phyloP scores from a whole-genome alignment of 2,329 filamentous ascomycete species.

The Hymenotorrendiella dingleyae region DNA sequence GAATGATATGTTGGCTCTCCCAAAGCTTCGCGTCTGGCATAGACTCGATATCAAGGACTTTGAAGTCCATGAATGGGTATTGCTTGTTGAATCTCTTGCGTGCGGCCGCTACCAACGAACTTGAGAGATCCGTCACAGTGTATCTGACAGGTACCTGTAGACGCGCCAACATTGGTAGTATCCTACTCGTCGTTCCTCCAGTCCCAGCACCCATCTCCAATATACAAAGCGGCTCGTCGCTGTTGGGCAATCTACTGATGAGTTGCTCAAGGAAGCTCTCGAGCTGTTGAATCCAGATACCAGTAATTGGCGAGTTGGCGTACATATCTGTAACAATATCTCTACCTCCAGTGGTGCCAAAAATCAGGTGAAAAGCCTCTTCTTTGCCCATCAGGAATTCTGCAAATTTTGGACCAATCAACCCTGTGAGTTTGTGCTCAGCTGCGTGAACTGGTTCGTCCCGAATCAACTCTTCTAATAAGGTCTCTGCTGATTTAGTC shows the following conservation, averaged over 20 bases:
- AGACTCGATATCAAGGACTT: constrained; percentile 15
- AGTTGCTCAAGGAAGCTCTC: constrained; percentile 13
- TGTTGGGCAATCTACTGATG: constrained; percentile 17
- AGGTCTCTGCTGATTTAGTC: not conserved
- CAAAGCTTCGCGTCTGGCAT: constrained; percentile 4
- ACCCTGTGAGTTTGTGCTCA: constrained; percentile 6
- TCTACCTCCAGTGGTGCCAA: constrained; percentile 18
- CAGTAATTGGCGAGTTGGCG: constrained; percentile 9
- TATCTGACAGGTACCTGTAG: constrained; percentile 31
- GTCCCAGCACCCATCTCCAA: constrained; percentile 41
- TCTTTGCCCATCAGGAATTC: constrained; percentile 18
- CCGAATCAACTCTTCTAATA: constrained; percentile 18
- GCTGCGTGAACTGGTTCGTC: constrained; percentile 30
- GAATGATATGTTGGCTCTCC: constrained; percentile 11
- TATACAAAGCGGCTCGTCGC: constrained; percentile 30
- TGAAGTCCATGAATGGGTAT: constrained; percentile 19
- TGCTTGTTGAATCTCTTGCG: constrained; percentile 13
- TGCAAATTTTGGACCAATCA: constrained; percentile 16
- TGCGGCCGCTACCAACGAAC: constrained; percentile 24
- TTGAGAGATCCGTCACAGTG: constrained; percentile 39
- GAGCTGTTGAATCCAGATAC: constrained; percentile 10
- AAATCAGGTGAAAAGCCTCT: constrained; percentile 22
- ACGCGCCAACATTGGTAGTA: constrained; percentile 23
- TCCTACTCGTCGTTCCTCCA: no score
- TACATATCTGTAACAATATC: constrained; percentile 25